Evolutionary conservation across 768 basidiomycete species (phyloP), one percentile per base, ranked within the genome.

Genomic region (Melanogaster broomeanus): DNA sequence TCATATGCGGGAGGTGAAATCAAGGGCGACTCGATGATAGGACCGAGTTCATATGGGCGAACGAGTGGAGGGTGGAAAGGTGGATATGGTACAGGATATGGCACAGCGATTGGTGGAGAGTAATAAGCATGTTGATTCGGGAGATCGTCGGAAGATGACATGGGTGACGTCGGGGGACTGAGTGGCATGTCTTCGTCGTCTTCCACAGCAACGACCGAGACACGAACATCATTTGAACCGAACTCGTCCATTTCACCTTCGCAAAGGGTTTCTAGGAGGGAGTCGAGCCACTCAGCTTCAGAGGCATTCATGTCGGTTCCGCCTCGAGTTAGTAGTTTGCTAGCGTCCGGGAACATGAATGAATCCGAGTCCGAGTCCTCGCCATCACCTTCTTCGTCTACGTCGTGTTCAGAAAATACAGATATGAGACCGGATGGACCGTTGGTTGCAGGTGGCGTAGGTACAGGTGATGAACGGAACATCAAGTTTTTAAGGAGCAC

Each of bases 401-500:
- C 61, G 49, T 72, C 75, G 57, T 34, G 45, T 24, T 70, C 59
- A 64, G 67, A 60, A 54, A 62, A 63, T 51, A 68, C 62, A 69
- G 66, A 67, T 53, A 52, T 15, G 35, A 63, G 45, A 43, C 48
- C 48, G 52, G 61, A 42, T 45, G 66, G 56, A 49, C 52, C 45
- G 42, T 49, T 59, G 38, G 54, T 56, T 39, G 49, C 34, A 53
- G 67, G 59, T 49, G 73, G 61, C 48, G 75, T 42, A 58, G 68
- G 68, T 61, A 71, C 55, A 57, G 76, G 72, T 45, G 79, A 76
- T 55, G 83, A 77, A 59, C 76, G 77, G 58, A 82, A 70, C 56
- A 90, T 78, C 27, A 87, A 90, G 68, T 92, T 93, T 85, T 91
- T 91, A 65, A 92, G 79, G 51, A 93, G 77, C 46, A 93, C 90